Percentiles rank a stretch among this genome's conserved stretches.
These are phyloP conservation scores for Centrapalus pauciflorus DNA, from an alignment of 129 eudicot species.

Conservation along the genomic window DNA sequence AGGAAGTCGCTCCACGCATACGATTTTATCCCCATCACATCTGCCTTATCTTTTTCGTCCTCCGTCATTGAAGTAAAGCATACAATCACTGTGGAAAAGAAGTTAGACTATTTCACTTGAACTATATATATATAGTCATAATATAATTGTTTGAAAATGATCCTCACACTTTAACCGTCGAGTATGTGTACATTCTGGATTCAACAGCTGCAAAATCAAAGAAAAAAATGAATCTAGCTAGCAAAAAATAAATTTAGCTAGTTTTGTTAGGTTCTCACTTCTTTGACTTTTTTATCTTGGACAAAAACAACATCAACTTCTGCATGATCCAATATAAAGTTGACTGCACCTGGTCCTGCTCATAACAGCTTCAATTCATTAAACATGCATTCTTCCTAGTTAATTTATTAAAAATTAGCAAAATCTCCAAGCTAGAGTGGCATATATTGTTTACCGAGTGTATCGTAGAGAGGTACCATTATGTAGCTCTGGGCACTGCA, in stretches of 20 bases:
- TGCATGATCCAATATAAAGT: constrained; percentile 83
- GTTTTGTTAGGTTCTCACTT: constrained; percentile 45
- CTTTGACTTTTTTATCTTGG: constrained; percentile 75
- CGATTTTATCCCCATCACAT: constrained; percentile 50
- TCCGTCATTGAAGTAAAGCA: constrained; percentile 74
- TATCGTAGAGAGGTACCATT: constrained; percentile 93
- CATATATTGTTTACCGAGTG: constrained; percentile 89
- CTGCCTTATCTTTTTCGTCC: constrained; percentile 55
- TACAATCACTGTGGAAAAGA: constrained; percentile 54
- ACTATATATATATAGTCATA: not conserved
- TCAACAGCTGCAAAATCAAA: constrained; percentile 55
- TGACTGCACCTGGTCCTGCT: constrained; percentile 82
- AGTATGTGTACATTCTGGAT: constrained; percentile 77
- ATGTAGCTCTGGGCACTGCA: constrained; percentile 82
- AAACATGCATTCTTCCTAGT: too few relatives aligned
- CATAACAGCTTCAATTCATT: not conserved
- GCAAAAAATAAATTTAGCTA: too few relatives aligned
- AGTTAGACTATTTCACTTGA: not conserved
- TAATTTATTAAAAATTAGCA: too few relatives aligned
- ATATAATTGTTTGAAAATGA: constrained; percentile 3
- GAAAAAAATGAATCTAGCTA: not conserved
- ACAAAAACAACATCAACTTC: constrained; percentile 86
- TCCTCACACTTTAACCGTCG: constrained; percentile 67
- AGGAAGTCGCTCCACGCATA: constrained; percentile 74
- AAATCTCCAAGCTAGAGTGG: too few relatives aligned